Conservation (phyloP, 306 rosid species). For the Trichosanthes cucumerina region DNA sequence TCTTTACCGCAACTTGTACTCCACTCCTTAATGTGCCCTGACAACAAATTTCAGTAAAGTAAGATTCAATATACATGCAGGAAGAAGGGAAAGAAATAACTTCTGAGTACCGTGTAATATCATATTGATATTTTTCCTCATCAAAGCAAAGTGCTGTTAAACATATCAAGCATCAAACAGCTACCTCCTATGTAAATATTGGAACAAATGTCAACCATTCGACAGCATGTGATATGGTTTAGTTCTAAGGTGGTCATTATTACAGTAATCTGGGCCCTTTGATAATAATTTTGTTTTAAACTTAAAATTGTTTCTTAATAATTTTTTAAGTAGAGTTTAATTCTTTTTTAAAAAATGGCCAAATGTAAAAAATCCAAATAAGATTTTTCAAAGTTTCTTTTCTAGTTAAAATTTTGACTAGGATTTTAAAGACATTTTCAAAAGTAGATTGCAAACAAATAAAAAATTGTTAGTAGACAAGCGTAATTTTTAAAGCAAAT, state of each 20-base stretch:
- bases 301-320: neutral
- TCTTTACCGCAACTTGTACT: conserved; percentile 65
- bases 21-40: conserved; percentile 72
- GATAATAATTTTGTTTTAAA: neutral
- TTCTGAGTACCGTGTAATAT: neutral
- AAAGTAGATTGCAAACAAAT: neutral
- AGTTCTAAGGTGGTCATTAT: neutral
- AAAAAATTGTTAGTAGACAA: neutral
- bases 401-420: neutral
- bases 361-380: neutral
- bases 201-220: neutral
- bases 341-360: neutral
- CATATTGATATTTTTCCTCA: neutral
- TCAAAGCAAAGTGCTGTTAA: neutral
- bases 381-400: neutral
- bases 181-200: neutral
- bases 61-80: neutral
- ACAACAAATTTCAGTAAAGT: conserved; percentile 10
- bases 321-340: neutral
- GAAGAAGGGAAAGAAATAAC: neutral
- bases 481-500: neutral
- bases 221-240: neutral
- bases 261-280: neutral
- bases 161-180: neutral
- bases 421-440: neutral